A percentile compares a stretch with the other conserved stretches of the same genome.
phyloP scores from a whole-genome alignment of 495 filamentous ascomycete genomes.

The Tricharina praecox region DNA sequence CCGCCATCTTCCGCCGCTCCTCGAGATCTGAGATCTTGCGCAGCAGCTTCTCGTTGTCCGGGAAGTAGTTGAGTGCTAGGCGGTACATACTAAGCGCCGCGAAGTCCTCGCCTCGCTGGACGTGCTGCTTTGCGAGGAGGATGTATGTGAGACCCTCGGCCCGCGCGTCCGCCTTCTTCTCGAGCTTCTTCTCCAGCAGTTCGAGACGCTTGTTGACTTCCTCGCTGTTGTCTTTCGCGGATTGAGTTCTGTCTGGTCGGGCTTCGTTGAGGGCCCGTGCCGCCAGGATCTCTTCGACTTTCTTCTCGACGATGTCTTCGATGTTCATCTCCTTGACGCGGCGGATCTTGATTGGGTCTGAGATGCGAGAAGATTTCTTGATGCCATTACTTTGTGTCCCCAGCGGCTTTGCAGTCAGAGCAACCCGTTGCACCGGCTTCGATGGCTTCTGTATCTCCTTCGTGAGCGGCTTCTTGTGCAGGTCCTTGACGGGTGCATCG shows the following conservation, averaged over 20 bases:
- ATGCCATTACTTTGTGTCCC: constrained; percentile 19
- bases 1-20: constrained; percentile 32
- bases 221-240: constrained; percentile 41
- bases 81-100: constrained; percentile 76
- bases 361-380: constrained; percentile 14
- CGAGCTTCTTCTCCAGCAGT: constrained; percentile 66
- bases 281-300: constrained; percentile 75
- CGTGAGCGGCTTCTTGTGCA: not conserved
- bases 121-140: constrained; percentile 82
- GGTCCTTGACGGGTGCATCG: constrained; percentile 2
- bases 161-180: constrained; percentile 52
- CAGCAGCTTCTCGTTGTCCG: constrained; percentile 62
- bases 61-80: constrained; percentile 69
- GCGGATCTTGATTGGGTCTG: constrained; percentile 2
- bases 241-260: constrained; percentile 3
- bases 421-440: constrained; percentile 24
- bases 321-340: constrained; percentile 38
- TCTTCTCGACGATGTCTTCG: constrained; percentile 79
- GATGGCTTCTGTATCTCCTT: constrained; percentile 22
- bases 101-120: constrained; percentile 57
- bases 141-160: constrained; percentile 69
- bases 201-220: constrained; percentile 68
- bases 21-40: constrained; percentile 58
- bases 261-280: constrained; percentile 37
- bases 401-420: constrained; percentile 13